These are phyloP conservation scores for Stachybotrys chartarum DNA, from an alignment of 2,329 filamentous ascomycete genomes.

Conservation along the genomic window DNA sequence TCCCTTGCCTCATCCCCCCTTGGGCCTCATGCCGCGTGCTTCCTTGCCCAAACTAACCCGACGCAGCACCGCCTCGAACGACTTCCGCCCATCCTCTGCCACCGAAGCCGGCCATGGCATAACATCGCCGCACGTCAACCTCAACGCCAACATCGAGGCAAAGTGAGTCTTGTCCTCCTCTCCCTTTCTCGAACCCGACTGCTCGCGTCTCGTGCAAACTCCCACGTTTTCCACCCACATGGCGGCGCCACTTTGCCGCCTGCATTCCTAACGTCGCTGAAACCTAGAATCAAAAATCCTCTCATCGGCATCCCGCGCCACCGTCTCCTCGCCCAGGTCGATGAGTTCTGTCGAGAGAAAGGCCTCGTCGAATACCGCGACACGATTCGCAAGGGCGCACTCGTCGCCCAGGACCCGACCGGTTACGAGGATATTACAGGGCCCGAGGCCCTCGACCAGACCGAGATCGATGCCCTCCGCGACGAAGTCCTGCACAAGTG, in stretches of 20 bases:
- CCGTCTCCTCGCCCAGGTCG: constrained; percentile 47
- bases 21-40: not conserved
- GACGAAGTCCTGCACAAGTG: constrained; percentile 62
- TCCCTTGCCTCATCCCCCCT: not conserved
- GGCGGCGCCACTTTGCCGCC: not conserved
- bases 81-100: constrained; percentile 20
- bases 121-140: constrained; percentile 28
- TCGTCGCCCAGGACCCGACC: constrained; percentile 64
- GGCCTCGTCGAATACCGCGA: constrained; percentile 50
- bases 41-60: not conserved
- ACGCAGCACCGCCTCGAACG: constrained; percentile 13
- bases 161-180: constrained; percentile 24
- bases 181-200: not conserved
- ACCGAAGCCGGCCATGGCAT: constrained; percentile 27
- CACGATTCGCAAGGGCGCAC: constrained; percentile 60
- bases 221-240: not conserved
- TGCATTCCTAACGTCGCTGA: constrained; percentile 7
- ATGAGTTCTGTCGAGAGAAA: constrained; percentile 54
- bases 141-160: constrained; percentile 38
- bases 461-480: constrained; percentile 51
- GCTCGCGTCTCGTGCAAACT: not conserved
- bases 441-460: constrained; percentile 48
- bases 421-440: constrained; percentile 53
- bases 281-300: constrained; percentile 33
- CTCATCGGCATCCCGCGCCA: constrained; percentile 44